Percentiles rank a stretch among this genome's conserved stretches.
Evolutionary conservation across 2,329 filamentous ascomycete genomes (phyloP).

Genomic region (Setomelanomma holmii): DNA sequence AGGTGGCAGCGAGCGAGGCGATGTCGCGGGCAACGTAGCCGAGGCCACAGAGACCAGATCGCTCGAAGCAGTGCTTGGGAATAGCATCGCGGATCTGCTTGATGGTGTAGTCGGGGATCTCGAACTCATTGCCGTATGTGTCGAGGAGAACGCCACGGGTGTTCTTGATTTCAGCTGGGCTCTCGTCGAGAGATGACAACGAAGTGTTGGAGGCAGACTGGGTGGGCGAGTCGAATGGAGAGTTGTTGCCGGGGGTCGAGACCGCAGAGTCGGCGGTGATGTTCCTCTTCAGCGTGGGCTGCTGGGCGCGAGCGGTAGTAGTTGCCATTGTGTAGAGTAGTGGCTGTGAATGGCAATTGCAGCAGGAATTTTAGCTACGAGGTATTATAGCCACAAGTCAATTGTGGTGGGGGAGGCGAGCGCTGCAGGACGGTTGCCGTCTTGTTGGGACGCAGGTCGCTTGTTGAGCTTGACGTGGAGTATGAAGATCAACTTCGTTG

Average conservation of each 20-base stretch:
- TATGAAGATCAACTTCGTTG: conserved; percentile 6
- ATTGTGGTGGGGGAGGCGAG: conserved; percentile 3
- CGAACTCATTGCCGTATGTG: conserved; percentile 93
- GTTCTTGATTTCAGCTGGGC: conserved; percentile 56
- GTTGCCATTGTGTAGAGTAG: conserved; percentile 45
- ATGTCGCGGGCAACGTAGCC: conserved; percentile 86
- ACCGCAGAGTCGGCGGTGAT: conserved; percentile 59
- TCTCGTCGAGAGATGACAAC: conserved; percentile 81
- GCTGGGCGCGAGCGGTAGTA: conserved; percentile 63
- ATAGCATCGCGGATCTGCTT: conserved; percentile 97
- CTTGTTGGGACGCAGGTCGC: conserved; percentile 34
- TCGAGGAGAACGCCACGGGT: conserved; percentile 73
- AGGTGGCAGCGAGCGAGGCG: conserved; percentile 73
- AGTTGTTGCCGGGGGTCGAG: conserved; percentile 62
- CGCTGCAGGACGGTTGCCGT: conserved; percentile 15
- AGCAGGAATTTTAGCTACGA: background rate
- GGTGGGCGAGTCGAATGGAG: conserved; percentile 66
- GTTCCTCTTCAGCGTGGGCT: conserved; percentile 54
- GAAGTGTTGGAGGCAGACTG: conserved; percentile 84
- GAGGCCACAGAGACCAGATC: conserved; percentile 77
- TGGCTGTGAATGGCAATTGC: background rate
- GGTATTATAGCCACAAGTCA: background rate
- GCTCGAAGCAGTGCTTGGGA: conserved; percentile 94
- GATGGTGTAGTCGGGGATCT: conserved; percentile 94
- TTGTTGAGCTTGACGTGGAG: conserved; percentile 20